Percentiles rank a stretch among this genome's conserved stretches.
phyloP scores from a whole-genome alignment of 345 rosid genomes.

The Pistacia integerrima region DNA sequence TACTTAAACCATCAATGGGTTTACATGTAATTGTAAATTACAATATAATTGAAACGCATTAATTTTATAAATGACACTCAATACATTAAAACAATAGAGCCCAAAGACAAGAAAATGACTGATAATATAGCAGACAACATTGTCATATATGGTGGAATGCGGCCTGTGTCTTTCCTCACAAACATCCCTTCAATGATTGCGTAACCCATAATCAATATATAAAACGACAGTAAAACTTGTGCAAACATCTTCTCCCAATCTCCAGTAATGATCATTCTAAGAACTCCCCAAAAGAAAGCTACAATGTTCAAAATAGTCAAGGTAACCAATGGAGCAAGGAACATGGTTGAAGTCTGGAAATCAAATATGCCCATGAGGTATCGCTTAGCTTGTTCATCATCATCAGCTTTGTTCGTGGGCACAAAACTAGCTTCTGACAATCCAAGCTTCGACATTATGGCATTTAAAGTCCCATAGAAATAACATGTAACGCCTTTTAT shows the following conservation, averaged over 20 bases:
- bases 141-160: slow-evolving; percentile 32
- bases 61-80: background rate
- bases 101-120: slow-evolving; percentile 20
- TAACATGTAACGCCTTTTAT: slow-evolving; percentile 33
- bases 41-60: background rate
- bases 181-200: slow-evolving; percentile 47
- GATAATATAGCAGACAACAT: slow-evolving; percentile 20
- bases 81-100: slow-evolving; percentile 16
- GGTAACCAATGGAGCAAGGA: slow-evolving; percentile 42
- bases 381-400: slow-evolving; percentile 26
- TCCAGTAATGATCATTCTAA: slow-evolving; percentile 25
- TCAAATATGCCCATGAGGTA: slow-evolving; percentile 41
- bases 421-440: slow-evolving; percentile 38
- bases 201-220: slow-evolving; percentile 31
- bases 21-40: too few species aligned
- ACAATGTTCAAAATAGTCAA: slow-evolving; percentile 32
- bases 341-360: slow-evolving; percentile 35
- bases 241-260: slow-evolving; percentile 18
- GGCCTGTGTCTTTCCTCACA: slow-evolving; percentile 43
- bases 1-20: too few species aligned
- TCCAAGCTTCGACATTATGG: slow-evolving; percentile 27
- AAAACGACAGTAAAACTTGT: slow-evolving; percentile 37
- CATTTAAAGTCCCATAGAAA: slow-evolving; percentile 35
- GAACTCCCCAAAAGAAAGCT: slow-evolving; percentile 27
- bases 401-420: slow-evolving; percentile 36